Evolutionary conservation across 371 early-diverging fungal genomes (phyloP).

Genomic region (Quaeritorhiza haematococci): DNA sequence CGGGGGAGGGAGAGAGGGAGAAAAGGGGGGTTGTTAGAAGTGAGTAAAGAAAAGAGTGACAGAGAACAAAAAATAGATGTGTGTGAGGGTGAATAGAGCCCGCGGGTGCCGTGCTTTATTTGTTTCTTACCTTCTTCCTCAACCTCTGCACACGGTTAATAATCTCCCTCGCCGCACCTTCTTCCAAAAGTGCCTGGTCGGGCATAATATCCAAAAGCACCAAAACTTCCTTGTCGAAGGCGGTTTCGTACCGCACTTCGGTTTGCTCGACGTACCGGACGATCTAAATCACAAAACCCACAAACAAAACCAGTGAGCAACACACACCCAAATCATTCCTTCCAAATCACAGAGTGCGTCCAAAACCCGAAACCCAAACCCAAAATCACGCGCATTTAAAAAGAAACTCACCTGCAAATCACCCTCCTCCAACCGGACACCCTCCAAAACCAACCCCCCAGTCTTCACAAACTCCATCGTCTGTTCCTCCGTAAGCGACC

Average conservation of each 20-base stretch:
- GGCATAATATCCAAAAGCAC: slow-evolving; percentile 84
- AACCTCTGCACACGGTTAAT: slow-evolving; percentile 97
- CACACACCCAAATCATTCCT: slow-evolving; percentile 30
- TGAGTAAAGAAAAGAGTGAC: too few species aligned
- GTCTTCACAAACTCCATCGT: slow-evolving; percentile 75
- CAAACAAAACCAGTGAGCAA: slow-evolving; percentile 11
- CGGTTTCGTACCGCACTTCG: slow-evolving; percentile 62
- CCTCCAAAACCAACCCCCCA: slow-evolving; percentile 69
- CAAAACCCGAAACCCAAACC: neutral
- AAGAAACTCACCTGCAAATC: slow-evolving; percentile 68
- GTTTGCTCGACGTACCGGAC: slow-evolving; percentile 14
- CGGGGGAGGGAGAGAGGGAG: too few species aligned
- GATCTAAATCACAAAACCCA: slow-evolving; percentile 34
- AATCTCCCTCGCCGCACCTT: slow-evolving; percentile 95
- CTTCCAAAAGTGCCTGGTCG: slow-evolving; percentile 80
- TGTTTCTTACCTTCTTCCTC: slow-evolving; percentile 86
- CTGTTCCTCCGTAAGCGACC: slow-evolving; percentile 66
- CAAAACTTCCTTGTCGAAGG: slow-evolving; percentile 78
- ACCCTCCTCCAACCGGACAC: slow-evolving; percentile 72
- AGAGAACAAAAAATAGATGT: too few species aligned
- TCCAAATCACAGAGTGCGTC: slow-evolving; percentile 39
- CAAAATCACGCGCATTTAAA: neutral
- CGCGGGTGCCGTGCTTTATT: too few species aligned
- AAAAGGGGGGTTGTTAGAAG: too few species aligned
- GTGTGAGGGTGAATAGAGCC: too few species aligned